Base-by-base conservation (phyloP, 257 asterid species). In the Solanum etuberosum region DNA sequence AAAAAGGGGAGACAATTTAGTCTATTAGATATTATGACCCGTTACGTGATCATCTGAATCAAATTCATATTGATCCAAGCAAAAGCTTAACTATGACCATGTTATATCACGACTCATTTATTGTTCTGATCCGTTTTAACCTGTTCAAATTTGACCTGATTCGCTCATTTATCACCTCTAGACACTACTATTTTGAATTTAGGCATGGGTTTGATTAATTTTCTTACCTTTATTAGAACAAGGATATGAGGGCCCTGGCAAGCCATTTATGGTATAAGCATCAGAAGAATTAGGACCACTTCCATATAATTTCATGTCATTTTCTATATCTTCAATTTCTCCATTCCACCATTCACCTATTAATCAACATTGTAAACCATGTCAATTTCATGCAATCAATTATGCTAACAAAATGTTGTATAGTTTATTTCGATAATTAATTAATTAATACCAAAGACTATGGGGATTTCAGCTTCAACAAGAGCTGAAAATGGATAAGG, bases 331-430 rank as follows among this genome's bases (percentile, higher is more conserved):
- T 57, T 93, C 96, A 5, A 93, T 89, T 51, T 95, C 97, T 25
- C 83, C 87, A 78, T 93, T 93, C 96, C 97, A 96, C 99, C 99
- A 95, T 73, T 96, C 99, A 70, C 98, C 98, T 95, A 88, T 74
- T 51, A 74, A 57, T 48, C 85, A 81, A 48, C 85, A 82, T 23
- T 27, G 43, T 16, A 43, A 3, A 9, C 18, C 25, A 37, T 3
- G 51, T 82, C 42, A 82, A 34, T 48, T 3, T 20, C 42, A 43
- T 48, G 8, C 9, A 20, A 80, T 7, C 20, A 51, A 10, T 1
- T 7, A 16, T 48, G 32, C 70, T 32, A 6, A 54, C 11, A 10
- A 82, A 16, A 4, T 14, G 54, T 46, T 46, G 21, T 48, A 48
- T 21, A 46, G 54, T 14, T 16, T 51, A 51, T 51, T 51, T 51